Evolutionary conservation across 805 yeast species (phyloP).

Genomic region (Saturnispora besseyi): DNA sequence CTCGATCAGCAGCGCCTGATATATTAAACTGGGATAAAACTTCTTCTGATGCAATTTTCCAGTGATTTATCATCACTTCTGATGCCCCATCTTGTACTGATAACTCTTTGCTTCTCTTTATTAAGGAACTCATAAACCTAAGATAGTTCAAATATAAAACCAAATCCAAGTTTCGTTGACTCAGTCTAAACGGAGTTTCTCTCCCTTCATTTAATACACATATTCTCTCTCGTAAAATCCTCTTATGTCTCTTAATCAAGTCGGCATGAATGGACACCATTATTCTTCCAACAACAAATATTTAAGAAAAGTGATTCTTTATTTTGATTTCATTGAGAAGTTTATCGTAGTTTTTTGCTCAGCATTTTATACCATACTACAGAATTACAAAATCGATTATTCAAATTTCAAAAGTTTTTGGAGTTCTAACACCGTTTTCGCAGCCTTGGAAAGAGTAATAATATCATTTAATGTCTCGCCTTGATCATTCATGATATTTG

Average conservation of each 20-base stretch:
- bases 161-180: slow-evolving; percentile 21
- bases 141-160: slow-evolving; percentile 40
- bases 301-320: not conserved
- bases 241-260: slow-evolving; percentile 10
- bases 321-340: not conserved
- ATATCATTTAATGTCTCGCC: not conserved
- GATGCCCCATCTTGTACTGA: slow-evolving; percentile 35
- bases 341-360: not conserved
- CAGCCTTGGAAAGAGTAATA: not conserved
- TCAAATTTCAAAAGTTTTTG: not conserved
- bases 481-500: slow-evolving; percentile 5
- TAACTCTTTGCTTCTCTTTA: slow-evolving; percentile 31
- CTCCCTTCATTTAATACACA: slow-evolving; percentile 3
- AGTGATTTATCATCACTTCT: slow-evolving; percentile 34
- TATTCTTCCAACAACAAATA: not conserved
- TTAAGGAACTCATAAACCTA: slow-evolving; percentile 35
- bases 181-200: slow-evolving; percentile 3
- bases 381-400: not conserved
- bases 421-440: not conserved
- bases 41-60: slow-evolving; percentile 25
- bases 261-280: slow-evolving; percentile 13
- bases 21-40: slow-evolving; percentile 8
- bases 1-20: not conserved
- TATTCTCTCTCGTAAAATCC: slow-evolving; percentile 8
- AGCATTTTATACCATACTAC: not conserved